Conservation (phyloP, 441 rosid genomes). For the Populus tomentosa region DNA sequence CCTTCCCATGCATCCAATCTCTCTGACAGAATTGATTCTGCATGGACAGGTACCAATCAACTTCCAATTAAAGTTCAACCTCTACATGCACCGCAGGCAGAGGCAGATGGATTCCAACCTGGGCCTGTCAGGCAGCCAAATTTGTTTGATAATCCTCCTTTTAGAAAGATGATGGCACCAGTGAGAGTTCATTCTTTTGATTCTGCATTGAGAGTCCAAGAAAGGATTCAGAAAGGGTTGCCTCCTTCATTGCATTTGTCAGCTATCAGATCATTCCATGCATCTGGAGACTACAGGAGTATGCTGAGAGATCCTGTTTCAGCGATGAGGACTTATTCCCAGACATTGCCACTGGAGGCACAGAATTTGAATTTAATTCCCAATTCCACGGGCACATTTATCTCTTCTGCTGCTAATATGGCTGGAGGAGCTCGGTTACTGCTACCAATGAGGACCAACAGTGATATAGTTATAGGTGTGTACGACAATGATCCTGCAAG, state of each 20-base stretch:
- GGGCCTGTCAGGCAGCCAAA: slow-evolving; percentile 21
- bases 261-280: slow-evolving; percentile 71
- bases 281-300: slow-evolving; percentile 74
- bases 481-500: slow-evolving; percentile 87
- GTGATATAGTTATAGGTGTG: slow-evolving; percentile 70
- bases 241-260: slow-evolving; percentile 57
- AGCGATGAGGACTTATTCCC: no score
- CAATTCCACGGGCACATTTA: slow-evolving; percentile 43
- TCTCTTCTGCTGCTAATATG: slow-evolving; percentile 60
- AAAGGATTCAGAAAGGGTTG: slow-evolving; percentile 53
- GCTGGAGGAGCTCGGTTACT: slow-evolving; percentile 76
- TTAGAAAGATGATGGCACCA: slow-evolving; percentile 50
- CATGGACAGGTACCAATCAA: slow-evolving; percentile 85
- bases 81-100: slow-evolving; percentile 25
- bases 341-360: slow-evolving; percentile 61
- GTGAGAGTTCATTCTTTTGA: slow-evolving; percentile 80
- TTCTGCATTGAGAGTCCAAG: slow-evolving; percentile 72
- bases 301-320: slow-evolving; percentile 86
- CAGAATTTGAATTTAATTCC: slow-evolving; percentile 58
- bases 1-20: slow-evolving; percentile 53
- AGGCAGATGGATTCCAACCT: slow-evolving; percentile 37
- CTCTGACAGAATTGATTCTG: slow-evolving; percentile 88
- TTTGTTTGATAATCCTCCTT: slow-evolving; percentile 31
- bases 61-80: slow-evolving; percentile 29
- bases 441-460: slow-evolving; percentile 47